A percentile compares a stretch with the other conserved stretches of the same genome.
Conservation (phyloP, 192 early-diverging fungal genomes). For the Backusella macrospora region DNA sequence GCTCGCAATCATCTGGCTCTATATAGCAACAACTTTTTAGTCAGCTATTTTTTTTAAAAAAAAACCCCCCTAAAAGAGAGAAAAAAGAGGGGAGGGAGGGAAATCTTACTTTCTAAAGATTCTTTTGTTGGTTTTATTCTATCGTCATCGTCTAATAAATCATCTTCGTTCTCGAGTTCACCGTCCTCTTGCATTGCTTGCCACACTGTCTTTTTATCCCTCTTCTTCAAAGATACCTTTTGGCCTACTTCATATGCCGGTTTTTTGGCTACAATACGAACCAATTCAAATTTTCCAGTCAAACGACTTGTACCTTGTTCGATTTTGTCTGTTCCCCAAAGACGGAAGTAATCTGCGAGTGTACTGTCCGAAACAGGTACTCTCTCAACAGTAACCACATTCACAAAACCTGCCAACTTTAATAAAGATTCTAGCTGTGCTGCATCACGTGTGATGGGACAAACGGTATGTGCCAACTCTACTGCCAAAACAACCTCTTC, state of each 20-base stretch:
- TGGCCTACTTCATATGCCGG: constrained; percentile 88
- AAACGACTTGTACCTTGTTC: constrained; percentile 47
- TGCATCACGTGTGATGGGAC: constrained; percentile 59
- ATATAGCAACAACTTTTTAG: background rate
- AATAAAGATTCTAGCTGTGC: constrained; percentile 67
- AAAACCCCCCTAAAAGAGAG: background rate
- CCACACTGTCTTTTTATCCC: constrained; percentile 28
- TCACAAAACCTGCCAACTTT: constrained; percentile 86
- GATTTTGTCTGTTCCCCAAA: constrained; percentile 58
- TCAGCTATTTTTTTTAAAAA: background rate
- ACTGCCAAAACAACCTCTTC: constrained; percentile 69
- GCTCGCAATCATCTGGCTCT: constrained; percentile 71
- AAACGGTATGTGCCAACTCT: constrained; percentile 40
- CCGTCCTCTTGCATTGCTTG: constrained; percentile 83
- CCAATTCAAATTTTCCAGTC: constrained; percentile 51
- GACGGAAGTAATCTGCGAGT: constrained; percentile 52
- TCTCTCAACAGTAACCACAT: constrained; percentile 46
- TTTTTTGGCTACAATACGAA: constrained; percentile 65
- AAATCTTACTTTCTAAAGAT: constrained; percentile 55
- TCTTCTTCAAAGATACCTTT: constrained; percentile 73
- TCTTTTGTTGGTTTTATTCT: constrained; percentile 69
- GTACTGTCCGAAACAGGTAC: constrained; percentile 48
- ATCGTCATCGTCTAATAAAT: constrained; percentile 83
- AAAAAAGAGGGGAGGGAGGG: background rate
- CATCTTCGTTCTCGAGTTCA: constrained; percentile 88